Percentiles rank a stretch among this genome's conserved stretches.
phyloP scores from a whole-genome alignment of 148 eudicot species.

The Nepenthes mirabilis region DNA sequence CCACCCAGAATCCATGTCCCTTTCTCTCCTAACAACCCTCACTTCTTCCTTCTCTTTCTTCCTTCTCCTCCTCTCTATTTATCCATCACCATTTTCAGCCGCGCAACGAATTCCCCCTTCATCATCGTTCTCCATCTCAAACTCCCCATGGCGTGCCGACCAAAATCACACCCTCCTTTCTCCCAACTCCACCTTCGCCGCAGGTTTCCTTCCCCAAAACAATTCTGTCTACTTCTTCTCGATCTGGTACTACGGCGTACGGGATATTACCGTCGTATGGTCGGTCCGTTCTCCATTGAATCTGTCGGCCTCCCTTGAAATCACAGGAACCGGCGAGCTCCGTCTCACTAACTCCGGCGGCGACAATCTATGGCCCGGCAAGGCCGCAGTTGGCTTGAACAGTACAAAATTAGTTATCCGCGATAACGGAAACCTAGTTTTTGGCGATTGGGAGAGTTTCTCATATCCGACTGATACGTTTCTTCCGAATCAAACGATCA shows the following conservation, averaged over 20 bases:
- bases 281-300: constrained; percentile 33
- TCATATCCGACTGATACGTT: constrained; percentile 38
- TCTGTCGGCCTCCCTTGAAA: constrained; percentile 17
- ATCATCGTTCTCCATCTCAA: constrained; percentile 19
- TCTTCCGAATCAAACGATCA: constrained; percentile 26
- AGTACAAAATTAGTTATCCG: constrained; percentile 18
- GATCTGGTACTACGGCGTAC: constrained; percentile 32
- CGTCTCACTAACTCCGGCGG: constrained; percentile 9
- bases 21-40: neutral
- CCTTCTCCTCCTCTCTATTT: constrained; percentile 5
- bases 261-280: constrained; percentile 29
- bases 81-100: constrained; percentile 9
- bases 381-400: neutral
- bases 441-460: constrained; percentile 45
- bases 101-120: constrained; percentile 11
- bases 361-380: constrained; percentile 2
- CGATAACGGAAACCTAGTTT: constrained; percentile 32
- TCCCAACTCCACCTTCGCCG: constrained; percentile 39
- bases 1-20: too few relatives aligned
- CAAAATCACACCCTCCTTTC: constrained; percentile 41
- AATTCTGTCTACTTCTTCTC: constrained; percentile 33
- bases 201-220: constrained; percentile 33
- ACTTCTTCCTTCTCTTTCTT: neutral
- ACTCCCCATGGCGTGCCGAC: constrained; percentile 44
- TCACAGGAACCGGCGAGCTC: constrained; percentile 37